These are phyloP conservation scores for Talaromyces wortmannii DNA, from an alignment of 495 filamentous ascomycete species.

Conservation along the genomic window DNA sequence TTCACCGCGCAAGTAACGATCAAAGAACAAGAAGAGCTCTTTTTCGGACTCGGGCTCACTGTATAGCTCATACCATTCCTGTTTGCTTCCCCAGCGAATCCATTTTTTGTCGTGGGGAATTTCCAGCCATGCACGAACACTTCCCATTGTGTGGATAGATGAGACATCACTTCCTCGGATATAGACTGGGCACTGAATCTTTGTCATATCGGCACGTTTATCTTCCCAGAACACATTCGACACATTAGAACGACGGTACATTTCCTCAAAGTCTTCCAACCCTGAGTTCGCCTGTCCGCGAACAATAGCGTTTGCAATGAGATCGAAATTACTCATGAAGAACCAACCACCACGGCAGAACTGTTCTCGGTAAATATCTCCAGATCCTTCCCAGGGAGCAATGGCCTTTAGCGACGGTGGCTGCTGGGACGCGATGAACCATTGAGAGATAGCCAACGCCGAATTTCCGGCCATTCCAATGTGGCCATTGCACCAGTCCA, in stretches of 20 bases:
- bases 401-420: conserved; percentile 35
- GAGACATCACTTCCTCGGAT: conserved; percentile 19
- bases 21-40: conserved; percentile 30
- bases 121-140: conserved; percentile 25
- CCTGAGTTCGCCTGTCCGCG: conserved; percentile 15
- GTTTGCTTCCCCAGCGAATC: conserved; percentile 22
- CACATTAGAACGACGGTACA: conserved; percentile 16
- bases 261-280: conserved; percentile 22
- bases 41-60: conserved; percentile 10
- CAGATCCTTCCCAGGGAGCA: conserved; percentile 39
- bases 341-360: conserved; percentile 26
- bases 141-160: conserved; percentile 28
- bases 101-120: conserved; percentile 18
- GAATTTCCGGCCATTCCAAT: conserved; percentile 40
- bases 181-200: conserved; percentile 18
- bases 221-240: conserved; percentile 21
- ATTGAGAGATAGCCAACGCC: conserved; percentile 28
- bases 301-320: conserved; percentile 21
- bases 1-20: conserved; percentile 25
- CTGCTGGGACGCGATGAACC: conserved; percentile 29
- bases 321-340: conserved; percentile 19
- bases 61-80: conserved; percentile 38
- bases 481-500: conserved; percentile 37
- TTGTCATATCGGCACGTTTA: conserved; percentile 16
- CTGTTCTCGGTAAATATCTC: conserved; percentile 37